Conservation (phyloP, 1,139 yeast species). For the Hansenula lynferdii region DNA sequence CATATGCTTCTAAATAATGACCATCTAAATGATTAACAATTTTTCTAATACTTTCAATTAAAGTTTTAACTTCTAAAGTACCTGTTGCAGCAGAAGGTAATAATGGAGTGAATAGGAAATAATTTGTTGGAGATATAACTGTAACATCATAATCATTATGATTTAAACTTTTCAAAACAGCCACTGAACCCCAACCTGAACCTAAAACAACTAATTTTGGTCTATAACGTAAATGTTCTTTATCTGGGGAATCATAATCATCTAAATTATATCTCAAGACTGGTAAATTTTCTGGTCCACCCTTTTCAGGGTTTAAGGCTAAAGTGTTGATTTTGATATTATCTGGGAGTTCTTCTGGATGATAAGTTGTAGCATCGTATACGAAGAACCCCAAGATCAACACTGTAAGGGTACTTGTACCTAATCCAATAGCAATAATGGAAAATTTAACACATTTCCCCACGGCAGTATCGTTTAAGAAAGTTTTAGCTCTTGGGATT, state of each 20-base stretch:
- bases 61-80: constrained; percentile 46
- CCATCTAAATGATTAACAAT: constrained; percentile 44
- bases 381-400: constrained; percentile 44
- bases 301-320: constrained; percentile 49
- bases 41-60: constrained; percentile 54
- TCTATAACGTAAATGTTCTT: constrained; percentile 34
- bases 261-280: constrained; percentile 48
- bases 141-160: constrained; percentile 52
- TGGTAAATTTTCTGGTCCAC: constrained; percentile 67
- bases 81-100: constrained; percentile 60
- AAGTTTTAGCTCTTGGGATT: constrained; percentile 16
- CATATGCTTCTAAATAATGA: constrained; percentile 52
- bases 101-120: constrained; percentile 55
- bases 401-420: constrained; percentile 33
- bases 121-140: constrained; percentile 56
- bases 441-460: constrained; percentile 28
- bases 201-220: constrained; percentile 55
- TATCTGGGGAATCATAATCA: constrained; percentile 42
- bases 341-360: constrained; percentile 31
- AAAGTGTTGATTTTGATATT: constrained; percentile 39
- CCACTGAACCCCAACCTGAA: constrained; percentile 59
- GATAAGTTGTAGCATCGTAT: constrained; percentile 58
- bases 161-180: constrained; percentile 38
- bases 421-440: constrained; percentile 32
- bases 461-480: constrained; percentile 20